These are phyloP conservation scores for Avicennia marina DNA, from an alignment of 257 asterid species.

Conservation along the genomic window DNA sequence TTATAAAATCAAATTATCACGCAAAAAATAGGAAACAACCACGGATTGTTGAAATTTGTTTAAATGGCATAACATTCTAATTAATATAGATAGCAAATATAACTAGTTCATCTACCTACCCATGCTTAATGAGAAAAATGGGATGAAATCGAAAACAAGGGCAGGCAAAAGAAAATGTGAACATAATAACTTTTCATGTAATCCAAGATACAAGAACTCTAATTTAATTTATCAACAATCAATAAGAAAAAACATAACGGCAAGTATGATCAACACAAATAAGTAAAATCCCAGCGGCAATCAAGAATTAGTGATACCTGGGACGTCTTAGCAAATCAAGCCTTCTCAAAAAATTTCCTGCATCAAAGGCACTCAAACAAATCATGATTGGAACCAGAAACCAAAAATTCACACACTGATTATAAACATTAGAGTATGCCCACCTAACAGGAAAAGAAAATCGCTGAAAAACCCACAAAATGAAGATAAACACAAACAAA, in stretches of 20 bases:
- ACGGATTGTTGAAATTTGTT: too few species aligned
- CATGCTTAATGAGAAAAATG: too few species aligned
- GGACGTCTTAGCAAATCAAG: slow-evolving; percentile 14
- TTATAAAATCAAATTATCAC: neutral
- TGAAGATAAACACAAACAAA: too few species aligned
- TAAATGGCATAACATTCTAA: too few species aligned
- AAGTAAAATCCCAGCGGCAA: slow-evolving; percentile 10
- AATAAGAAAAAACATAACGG: slow-evolving; percentile 7
- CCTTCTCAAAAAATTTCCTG: slow-evolving; percentile 18
- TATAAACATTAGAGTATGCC: slow-evolving; percentile 1
- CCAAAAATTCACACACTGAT: neutral
- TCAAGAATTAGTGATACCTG: slow-evolving; percentile 25
- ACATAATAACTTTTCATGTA: too few species aligned
- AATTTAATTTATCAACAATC: too few species aligned
- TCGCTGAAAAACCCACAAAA: neutral
- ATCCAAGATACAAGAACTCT: slow-evolving; percentile 5
- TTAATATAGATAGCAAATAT: too few species aligned
- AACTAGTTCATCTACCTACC: too few species aligned
- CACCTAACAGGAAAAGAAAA: slow-evolving; percentile 7
- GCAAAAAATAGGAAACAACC: too few species aligned
- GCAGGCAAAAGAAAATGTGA: too few species aligned
- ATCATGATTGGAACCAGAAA: slow-evolving; percentile 15
- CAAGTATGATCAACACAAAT: neutral
- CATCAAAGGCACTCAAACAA: slow-evolving; percentile 13
- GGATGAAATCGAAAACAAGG: too few species aligned